Conservation (phyloP, 306 rosid genomes). For the Castanospermum australe region DNA sequence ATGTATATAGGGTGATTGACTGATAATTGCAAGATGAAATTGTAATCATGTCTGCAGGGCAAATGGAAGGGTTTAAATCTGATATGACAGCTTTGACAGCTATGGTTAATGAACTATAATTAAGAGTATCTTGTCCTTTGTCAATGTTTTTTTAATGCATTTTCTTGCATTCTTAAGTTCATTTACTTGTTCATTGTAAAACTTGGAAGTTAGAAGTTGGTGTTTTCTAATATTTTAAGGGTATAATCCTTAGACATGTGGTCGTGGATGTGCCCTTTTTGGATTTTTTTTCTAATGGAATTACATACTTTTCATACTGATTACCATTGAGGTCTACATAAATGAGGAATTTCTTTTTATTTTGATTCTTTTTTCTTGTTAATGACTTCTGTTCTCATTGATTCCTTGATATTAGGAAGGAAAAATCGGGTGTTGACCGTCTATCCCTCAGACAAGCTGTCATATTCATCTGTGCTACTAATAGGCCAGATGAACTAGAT, state of each 20-base stretch:
- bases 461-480: conserved; percentile 94
- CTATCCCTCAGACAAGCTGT: conserved; percentile 94
- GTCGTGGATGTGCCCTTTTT: not conserved
- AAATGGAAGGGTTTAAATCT: not conserved
- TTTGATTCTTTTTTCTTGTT: not conserved
- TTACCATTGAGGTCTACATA: conserved; percentile 12
- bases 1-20: not conserved
- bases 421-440: conserved; percentile 81
- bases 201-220: not conserved
- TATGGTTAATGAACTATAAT: not conserved
- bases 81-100: not conserved
- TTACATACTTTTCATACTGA: not conserved
- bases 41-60: not conserved
- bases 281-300: not conserved
- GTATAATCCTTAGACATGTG: not conserved
- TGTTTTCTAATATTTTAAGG: not conserved
- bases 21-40: not conserved
- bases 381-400: conserved; percentile 6
- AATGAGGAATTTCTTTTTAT: not conserved
- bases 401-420: conserved; percentile 68
- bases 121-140: not conserved
- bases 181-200: not conserved
- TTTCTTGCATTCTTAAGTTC: not conserved
- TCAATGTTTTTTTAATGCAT: not conserved
- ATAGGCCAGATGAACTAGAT: conserved; percentile 94